A percentile compares a stretch with the other conserved stretches of the same genome.
phyloP scores from a whole-genome alignment of 805 yeast species.

The Candida takata region DNA sequence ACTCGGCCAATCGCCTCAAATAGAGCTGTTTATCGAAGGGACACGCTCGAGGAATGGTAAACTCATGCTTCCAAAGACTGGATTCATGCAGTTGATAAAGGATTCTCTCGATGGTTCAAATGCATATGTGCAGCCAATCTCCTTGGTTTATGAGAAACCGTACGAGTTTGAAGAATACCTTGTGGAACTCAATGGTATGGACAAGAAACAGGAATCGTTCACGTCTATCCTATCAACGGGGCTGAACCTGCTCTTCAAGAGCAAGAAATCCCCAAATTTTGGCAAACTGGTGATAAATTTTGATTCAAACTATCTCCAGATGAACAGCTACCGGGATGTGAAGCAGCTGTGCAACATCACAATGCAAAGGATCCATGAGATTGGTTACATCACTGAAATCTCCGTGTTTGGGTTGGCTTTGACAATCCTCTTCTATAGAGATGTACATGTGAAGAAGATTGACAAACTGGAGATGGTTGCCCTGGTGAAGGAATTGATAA shows the following conservation, averaged over 20 bases:
- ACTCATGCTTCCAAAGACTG: conserved; percentile 18
- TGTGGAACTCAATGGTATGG: conserved; percentile 19
- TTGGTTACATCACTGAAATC: conserved; percentile 14
- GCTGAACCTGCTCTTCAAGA: conserved; percentile 1
- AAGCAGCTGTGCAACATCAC: conserved; percentile 7
- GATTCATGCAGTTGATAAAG: conserved; percentile 15
- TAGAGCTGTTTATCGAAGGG: conserved; percentile 21
- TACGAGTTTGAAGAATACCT: conserved; percentile 20
- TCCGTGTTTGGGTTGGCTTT: conserved; percentile 14
- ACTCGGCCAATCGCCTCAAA: conserved; percentile 5
- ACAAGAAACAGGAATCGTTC: conserved; percentile 19
- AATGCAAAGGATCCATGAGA: conserved; percentile 12
- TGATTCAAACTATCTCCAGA: conserved; percentile 6
- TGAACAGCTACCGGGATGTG: conserved; percentile 4
- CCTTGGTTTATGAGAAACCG: conserved; percentile 20
- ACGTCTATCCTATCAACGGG: conserved; percentile 13
- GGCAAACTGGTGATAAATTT: conserved; percentile 20
- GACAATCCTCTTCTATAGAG: conserved; percentile 11
- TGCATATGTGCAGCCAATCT: conserved; percentile 13
- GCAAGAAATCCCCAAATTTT: conserved; percentile 10
- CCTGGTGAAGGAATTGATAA: conserved; percentile 6
- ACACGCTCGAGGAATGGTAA: conserved; percentile 22
- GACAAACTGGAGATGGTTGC: conserved; percentile 4
- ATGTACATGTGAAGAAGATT: conserved; percentile 8
- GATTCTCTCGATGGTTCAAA: conserved; percentile 7